Evolutionary conservation across 495 filamentous ascomycete genomes (phyloP).

Genomic region (Neurospora sp.): DNA sequence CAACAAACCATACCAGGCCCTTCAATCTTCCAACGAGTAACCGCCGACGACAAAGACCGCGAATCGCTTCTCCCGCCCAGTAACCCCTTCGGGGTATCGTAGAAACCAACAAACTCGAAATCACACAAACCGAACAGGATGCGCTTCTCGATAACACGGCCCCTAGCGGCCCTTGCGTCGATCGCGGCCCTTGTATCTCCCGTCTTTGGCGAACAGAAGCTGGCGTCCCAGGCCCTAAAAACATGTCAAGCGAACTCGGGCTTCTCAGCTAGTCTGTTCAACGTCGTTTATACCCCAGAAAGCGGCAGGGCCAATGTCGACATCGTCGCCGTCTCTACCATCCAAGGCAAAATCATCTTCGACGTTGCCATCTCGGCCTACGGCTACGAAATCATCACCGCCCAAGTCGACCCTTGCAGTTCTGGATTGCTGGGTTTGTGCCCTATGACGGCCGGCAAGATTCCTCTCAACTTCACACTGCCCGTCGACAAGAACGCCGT

Average conservation of each 20-base stretch:
- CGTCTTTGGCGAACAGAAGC: slow-evolving; percentile 24
- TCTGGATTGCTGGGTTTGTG: slow-evolving; percentile 67
- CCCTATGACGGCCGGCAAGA: slow-evolving; percentile 83
- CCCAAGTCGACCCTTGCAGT: slow-evolving; percentile 67
- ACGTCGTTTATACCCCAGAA: slow-evolving; percentile 66
- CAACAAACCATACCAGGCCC: background rate
- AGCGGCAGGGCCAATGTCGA: slow-evolving; percentile 64
- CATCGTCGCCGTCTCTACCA: slow-evolving; percentile 74
- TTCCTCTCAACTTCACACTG: slow-evolving; percentile 66
- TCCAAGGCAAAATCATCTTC: slow-evolving; percentile 74
- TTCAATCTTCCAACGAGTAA: background rate
- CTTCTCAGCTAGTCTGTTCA: slow-evolving; percentile 75
- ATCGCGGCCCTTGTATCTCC: slow-evolving; percentile 16
- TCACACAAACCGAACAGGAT: background rate
- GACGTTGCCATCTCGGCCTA: slow-evolving; percentile 73
- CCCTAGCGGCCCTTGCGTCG: slow-evolving; percentile 18
- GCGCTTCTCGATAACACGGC: slow-evolving; percentile 8
- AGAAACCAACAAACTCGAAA: background rate
- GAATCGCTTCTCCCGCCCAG: background rate
- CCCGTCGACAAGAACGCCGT: slow-evolving; percentile 48
- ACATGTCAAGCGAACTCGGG: slow-evolving; percentile 69
- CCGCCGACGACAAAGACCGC: background rate
- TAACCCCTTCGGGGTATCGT: background rate
- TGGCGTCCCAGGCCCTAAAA: slow-evolving; percentile 67
- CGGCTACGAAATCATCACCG: slow-evolving; percentile 58